Conservation (phyloP, 371 early-diverging fungal species). For the Mortierella sp. region DNA sequence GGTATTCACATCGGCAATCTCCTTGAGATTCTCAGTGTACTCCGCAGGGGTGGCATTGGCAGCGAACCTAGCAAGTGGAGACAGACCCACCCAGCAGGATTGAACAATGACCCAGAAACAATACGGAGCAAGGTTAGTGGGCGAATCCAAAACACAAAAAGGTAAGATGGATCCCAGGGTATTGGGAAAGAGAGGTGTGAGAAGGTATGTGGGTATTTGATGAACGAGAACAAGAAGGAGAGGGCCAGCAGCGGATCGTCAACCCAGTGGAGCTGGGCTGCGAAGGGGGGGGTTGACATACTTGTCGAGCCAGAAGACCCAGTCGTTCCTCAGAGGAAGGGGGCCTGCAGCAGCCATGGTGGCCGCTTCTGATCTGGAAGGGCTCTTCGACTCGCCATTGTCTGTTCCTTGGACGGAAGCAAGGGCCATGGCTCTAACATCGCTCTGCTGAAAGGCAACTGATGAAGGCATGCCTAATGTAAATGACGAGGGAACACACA, state of each 20-base stretch:
- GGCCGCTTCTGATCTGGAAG: slow-evolving; percentile 31
- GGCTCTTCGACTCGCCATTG: slow-evolving; percentile 42
- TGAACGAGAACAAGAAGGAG: too few relatives aligned
- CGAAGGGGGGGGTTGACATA: slow-evolving; percentile 33
- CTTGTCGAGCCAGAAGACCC: slow-evolving; percentile 78
- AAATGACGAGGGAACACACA: neutral
- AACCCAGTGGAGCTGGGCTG: neutral
- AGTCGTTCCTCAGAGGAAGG: slow-evolving; percentile 63
- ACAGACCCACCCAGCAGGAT: neutral
- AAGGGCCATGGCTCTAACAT: slow-evolving; percentile 52
- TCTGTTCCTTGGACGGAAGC: slow-evolving; percentile 41
- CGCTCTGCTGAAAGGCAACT: slow-evolving; percentile 46
- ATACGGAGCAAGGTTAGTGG: neutral
- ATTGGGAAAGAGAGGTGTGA: too few relatives aligned
- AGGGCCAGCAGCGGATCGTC: too few relatives aligned
- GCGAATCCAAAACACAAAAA: neutral
- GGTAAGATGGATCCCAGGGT: neutral
- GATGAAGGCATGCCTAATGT: slow-evolving; percentile 44
- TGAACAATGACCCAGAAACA: neutral
- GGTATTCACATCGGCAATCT: slow-evolving; percentile 66
- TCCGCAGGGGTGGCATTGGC: slow-evolving; percentile 63
- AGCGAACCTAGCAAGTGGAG: slow-evolving; percentile 55
- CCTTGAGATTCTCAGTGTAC: slow-evolving; percentile 68
- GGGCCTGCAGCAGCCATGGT: slow-evolving; percentile 18
- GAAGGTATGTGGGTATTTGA: too few relatives aligned